These are phyloP conservation scores for Saccharomyces kudriavzevii DNA, from an alignment of 805 yeast species.

Conservation along the genomic window DNA sequence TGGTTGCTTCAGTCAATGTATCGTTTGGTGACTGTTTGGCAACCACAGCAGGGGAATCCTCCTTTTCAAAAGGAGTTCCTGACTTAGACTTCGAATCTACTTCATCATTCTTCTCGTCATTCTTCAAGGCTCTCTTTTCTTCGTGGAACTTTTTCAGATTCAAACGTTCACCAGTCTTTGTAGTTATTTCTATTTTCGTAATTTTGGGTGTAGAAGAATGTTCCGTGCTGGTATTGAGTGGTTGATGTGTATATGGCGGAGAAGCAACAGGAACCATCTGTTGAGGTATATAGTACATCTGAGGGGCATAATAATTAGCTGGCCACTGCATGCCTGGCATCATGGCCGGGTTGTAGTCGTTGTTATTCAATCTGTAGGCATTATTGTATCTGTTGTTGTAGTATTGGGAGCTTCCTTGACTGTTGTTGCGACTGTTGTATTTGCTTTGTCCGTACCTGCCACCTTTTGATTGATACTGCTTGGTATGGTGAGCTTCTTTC, in stretches of 20 bases:
- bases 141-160: constrained; percentile 17
- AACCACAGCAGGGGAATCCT: not conserved
- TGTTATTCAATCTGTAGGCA: constrained; percentile 1
- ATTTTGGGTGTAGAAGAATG: not conserved
- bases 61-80: not conserved
- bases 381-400: constrained; percentile 10
- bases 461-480: constrained; percentile 7
- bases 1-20: not conserved
- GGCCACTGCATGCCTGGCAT: constrained; percentile 21
- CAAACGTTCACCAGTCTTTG: constrained; percentile 21
- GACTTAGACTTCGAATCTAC: not conserved
- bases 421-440: constrained; percentile 6
- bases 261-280: constrained; percentile 13
- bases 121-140: not conserved
- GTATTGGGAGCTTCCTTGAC: constrained; percentile 1
- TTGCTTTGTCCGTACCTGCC: constrained; percentile 11
- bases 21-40: not conserved
- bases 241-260: not conserved
- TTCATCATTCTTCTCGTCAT: not conserved
- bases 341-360: constrained; percentile 3
- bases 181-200: constrained; percentile 19
- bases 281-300: constrained; percentile 22
- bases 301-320: constrained; percentile 18
- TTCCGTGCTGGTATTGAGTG: not conserved
- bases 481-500: not conserved